Percentiles rank a stretch among this genome's conserved stretches.
These are phyloP conservation scores for Elaeis guineensis DNA, from an alignment of 176 grass and related monocot genomes.

Conservation along the genomic window DNA sequence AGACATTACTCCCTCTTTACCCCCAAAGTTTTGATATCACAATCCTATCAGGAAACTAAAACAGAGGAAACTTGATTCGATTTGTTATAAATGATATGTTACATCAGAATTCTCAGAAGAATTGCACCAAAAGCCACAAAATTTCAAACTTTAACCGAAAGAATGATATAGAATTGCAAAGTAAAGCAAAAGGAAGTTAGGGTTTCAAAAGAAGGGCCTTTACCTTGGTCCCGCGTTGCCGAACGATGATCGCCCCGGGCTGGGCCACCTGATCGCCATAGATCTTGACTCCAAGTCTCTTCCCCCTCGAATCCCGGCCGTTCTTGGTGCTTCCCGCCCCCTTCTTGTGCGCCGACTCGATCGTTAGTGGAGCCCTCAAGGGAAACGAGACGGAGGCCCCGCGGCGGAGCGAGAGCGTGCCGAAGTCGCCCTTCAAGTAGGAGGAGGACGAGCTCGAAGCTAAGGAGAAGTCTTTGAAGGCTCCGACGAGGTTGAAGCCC, in stretches of 20 bases:
- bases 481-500: slow-evolving; percentile 44
- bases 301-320: slow-evolving; percentile 70
- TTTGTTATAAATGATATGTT: no score
- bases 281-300: slow-evolving; percentile 92
- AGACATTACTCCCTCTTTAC: no score
- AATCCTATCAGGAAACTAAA: no score
- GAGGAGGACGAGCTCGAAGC: slow-evolving; percentile 18
- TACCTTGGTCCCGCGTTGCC: slow-evolving; percentile 97
- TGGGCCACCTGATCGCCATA: slow-evolving; percentile 90
- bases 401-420: slow-evolving; percentile 1
- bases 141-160: background rate
- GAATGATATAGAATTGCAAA: background rate
- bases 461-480: slow-evolving; percentile 66
- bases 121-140: background rate
- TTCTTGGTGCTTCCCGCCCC: slow-evolving; percentile 96
- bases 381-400: slow-evolving; percentile 19
- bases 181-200: background rate
- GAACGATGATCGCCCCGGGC: slow-evolving; percentile 88
- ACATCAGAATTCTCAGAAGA: no score
- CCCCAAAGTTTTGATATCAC: no score
- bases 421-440: slow-evolving; percentile 25
- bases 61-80: no score
- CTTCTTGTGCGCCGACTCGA: slow-evolving; percentile 97
- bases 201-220: background rate
- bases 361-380: slow-evolving; percentile 45